These are phyloP conservation scores for Begonia fuchsioides DNA, from an alignment of 306 rosid species.

Conservation along the genomic window DNA sequence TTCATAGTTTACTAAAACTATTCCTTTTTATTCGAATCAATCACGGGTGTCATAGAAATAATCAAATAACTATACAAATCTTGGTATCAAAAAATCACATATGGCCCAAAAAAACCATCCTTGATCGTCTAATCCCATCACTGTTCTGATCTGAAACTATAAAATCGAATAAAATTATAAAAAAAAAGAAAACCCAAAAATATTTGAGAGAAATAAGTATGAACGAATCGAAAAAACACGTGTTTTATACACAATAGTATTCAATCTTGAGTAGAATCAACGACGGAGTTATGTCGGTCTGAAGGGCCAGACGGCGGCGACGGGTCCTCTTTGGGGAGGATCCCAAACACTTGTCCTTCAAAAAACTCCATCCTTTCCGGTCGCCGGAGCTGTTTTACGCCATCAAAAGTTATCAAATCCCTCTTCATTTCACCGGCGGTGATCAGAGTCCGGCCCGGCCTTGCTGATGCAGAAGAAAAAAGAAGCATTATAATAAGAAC, in stretches of 20 bases:
- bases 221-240: too few species aligned
- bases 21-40: too few species aligned
- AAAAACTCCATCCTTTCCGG: constrained; percentile 11
- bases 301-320: constrained; percentile 90
- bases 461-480: constrained; percentile 34
- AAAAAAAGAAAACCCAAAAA: too few species aligned
- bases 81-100: too few species aligned
- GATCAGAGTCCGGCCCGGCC: constrained; percentile 26
- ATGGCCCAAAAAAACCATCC: too few species aligned
- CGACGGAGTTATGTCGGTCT: constrained; percentile 52
- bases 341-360: constrained; percentile 38
- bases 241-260: neutral
- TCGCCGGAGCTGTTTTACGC: constrained; percentile 10
- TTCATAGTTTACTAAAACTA: too few species aligned
- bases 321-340: constrained; percentile 55
- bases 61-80: too few species aligned
- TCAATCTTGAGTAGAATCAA: constrained; percentile 43
- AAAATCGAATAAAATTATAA: too few species aligned
- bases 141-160: too few species aligned
- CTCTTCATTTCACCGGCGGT: neutral
- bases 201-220: too few species aligned
- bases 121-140: too few species aligned
- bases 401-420: constrained; percentile 1
- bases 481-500: constrained; percentile 22
- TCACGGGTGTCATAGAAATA: too few species aligned